A percentile compares a stretch with the other conserved stretches of the same genome.
Conservation (phyloP, 495 filamentous ascomycete genomes). For the Talaromyces proteolyticus region DNA sequence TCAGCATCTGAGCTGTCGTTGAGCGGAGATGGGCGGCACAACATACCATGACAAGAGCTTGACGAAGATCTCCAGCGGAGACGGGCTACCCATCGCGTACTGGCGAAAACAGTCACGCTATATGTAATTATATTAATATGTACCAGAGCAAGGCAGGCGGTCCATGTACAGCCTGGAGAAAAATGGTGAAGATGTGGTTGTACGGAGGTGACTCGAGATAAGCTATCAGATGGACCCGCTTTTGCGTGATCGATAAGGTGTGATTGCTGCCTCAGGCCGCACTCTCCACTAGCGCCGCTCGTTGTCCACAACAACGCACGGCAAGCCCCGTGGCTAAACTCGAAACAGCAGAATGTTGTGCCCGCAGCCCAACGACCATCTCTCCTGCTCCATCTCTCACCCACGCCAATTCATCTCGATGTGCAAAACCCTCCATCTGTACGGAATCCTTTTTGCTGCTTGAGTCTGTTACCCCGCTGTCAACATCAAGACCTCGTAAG, state of each 20-base stretch:
- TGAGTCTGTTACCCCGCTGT: no score
- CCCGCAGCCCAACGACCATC: conserved; percentile 14
- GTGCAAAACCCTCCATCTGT: background rate
- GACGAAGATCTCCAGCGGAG: conserved; percentile 30
- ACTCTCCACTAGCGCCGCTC: no score
- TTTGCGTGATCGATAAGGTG: no score
- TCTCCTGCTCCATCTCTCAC: conserved; percentile 8
- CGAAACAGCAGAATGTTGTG: conserved; percentile 33
- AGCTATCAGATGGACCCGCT: no score
- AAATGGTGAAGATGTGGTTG: no score
- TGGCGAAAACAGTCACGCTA: background rate
- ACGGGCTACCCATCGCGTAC: conserved; percentile 12
- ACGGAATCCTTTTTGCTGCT: no score
- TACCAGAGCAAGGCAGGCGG: no score
- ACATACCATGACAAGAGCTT: conserved; percentile 27
- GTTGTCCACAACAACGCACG: conserved; percentile 37
- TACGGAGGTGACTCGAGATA: no score
- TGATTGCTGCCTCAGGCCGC: no score
- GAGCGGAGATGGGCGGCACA: background rate
- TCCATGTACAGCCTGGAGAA: no score
- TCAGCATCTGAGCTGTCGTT: background rate
- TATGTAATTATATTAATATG: no score
- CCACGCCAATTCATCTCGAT: background rate
- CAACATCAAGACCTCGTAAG: conserved; percentile 11
- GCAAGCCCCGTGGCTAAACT: conserved; percentile 28